Evolutionary conservation across 352 stramenopile genomes (phyloP).

Genomic region (Peronospora farinosa): DNA sequence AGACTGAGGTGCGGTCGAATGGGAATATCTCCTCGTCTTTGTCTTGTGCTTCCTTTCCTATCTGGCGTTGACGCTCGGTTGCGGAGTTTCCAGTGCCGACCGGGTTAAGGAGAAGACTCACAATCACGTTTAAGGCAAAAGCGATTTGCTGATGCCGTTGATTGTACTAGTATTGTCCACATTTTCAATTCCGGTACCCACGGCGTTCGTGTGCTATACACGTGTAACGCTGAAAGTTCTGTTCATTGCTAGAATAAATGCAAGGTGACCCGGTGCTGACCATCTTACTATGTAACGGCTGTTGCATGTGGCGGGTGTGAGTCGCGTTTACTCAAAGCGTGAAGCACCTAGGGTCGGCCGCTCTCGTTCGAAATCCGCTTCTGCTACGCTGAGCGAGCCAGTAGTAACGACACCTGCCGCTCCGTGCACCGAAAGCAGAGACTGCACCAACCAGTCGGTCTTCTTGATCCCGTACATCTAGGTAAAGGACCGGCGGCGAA

Average conservation of each 20-base stretch:
- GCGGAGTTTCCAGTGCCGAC: slow-evolving; percentile 23
- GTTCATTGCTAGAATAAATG: slow-evolving; percentile 2
- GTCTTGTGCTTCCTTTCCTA: slow-evolving; percentile 29
- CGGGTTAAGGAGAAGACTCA: slow-evolving; percentile 33
- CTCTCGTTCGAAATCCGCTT: neutral
- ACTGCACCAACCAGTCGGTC: slow-evolving; percentile 15
- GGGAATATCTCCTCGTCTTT: slow-evolving; percentile 30
- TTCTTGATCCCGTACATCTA: slow-evolving; percentile 2
- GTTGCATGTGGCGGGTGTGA: slow-evolving; percentile 7
- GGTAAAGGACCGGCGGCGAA: slow-evolving; percentile 14
- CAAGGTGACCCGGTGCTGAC: slow-evolving; percentile 11
- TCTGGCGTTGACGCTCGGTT: slow-evolving; percentile 30
- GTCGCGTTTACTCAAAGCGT: neutral
- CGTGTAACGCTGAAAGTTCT: slow-evolving; percentile 3
- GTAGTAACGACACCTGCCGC: slow-evolving; percentile 1
- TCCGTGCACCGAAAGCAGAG: slow-evolving; percentile 7
- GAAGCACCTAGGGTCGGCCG: neutral
- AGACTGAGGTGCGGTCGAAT: slow-evolving; percentile 20
- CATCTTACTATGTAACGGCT: slow-evolving; percentile 17
- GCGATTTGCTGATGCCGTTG: slow-evolving; percentile 32
- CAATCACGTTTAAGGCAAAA: slow-evolving; percentile 15
- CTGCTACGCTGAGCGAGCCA: slow-evolving; percentile 11
- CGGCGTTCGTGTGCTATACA: slow-evolving; percentile 1
- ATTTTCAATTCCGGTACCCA: neutral
- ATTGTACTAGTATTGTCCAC: slow-evolving; percentile 20